A percentile compares a stretch with the other conserved stretches of the same genome.
These are phyloP conservation scores for Agastache rugosa DNA, from an alignment of 257 asterid species.

Conservation along the genomic window DNA sequence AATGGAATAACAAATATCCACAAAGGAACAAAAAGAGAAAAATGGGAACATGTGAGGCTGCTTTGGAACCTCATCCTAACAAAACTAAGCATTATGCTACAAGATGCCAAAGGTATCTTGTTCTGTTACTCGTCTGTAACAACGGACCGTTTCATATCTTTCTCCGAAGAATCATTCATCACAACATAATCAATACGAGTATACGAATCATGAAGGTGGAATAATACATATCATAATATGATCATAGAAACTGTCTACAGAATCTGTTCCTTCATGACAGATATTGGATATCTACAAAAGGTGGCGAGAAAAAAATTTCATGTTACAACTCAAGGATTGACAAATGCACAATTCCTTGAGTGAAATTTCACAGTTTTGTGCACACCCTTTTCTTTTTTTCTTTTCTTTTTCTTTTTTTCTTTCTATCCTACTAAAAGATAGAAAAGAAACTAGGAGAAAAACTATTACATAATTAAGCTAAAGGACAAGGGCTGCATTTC, in stretches of 20 bases:
- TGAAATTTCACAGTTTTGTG: conserved; percentile 26
- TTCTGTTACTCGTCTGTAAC: conserved; percentile 25
- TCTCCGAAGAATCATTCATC: conserved; percentile 7
- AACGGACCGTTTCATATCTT: conserved; percentile 18
- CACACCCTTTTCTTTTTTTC: too few species aligned
- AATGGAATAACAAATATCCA: conserved; percentile 41
- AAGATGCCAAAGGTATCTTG: conserved; percentile 36
- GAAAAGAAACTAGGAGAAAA: neutral
- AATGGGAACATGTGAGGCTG: conserved; percentile 48
- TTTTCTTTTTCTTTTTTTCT: too few species aligned
- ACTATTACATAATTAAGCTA: conserved; percentile 13
- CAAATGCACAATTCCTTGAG: conserved; percentile 25
- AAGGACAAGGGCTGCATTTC: conserved; percentile 26
- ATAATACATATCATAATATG: conserved; percentile 14
- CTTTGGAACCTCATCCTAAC: conserved; percentile 41
- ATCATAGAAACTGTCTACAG: conserved; percentile 27
- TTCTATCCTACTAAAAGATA: neutral
- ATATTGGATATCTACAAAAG: conserved; percentile 34
- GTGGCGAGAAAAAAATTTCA: neutral
- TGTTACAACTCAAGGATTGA: conserved; percentile 31
- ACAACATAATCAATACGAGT: conserved; percentile 10
- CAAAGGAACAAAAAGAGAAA: conserved; percentile 46
- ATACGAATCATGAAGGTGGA: neutral
- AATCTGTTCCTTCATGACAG: conserved; percentile 29
- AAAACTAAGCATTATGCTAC: conserved; percentile 27